These are phyloP conservation scores for Rhodomyrtus psidioides DNA, from an alignment of 441 rosid genomes.

Conservation along the genomic window DNA sequence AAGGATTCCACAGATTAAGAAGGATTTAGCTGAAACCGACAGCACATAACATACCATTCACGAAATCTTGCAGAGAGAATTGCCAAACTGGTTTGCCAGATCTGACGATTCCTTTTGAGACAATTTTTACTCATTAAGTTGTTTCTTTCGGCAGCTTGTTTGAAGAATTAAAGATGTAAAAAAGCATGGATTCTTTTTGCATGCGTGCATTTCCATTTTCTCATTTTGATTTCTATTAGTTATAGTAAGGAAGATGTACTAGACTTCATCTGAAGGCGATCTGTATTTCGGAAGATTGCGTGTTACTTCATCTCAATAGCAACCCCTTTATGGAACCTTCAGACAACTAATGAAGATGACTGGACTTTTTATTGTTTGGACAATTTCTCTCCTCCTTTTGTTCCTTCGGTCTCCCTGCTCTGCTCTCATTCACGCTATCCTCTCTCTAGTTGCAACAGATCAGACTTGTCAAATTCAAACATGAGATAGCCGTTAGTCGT, in stretches of 20 bases:
- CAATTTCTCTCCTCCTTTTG: not conserved
- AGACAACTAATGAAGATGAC: not conserved
- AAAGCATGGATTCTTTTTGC: too few relatives aligned
- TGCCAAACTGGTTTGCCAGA: conserved; percentile 69
- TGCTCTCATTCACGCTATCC: not conserved
- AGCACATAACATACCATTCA: conserved; percentile 38
- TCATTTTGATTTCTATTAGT: not conserved
- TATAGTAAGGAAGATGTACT: not conserved
- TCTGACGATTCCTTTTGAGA: not conserved
- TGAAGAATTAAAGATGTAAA: not conserved
- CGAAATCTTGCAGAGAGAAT: conserved; percentile 72
- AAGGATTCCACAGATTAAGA: too few relatives aligned
- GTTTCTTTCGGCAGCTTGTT: not conserved
- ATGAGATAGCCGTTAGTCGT: not conserved
- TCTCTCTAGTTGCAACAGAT: not conserved
- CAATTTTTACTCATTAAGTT: not conserved
- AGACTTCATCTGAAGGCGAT: not conserved
- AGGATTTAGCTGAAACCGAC: conserved; percentile 63
- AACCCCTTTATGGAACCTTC: not conserved
- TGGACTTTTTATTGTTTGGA: not conserved
- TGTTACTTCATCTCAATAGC: not conserved
- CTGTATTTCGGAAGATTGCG: not conserved
- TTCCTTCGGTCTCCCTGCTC: not conserved
- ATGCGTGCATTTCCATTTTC: not conserved
- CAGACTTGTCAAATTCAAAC: not conserved